A percentile compares a stretch with the other conserved stretches of the same genome.
Conservation (phyloP, 768 basidiomycete species). For the Russula abietina region DNA sequence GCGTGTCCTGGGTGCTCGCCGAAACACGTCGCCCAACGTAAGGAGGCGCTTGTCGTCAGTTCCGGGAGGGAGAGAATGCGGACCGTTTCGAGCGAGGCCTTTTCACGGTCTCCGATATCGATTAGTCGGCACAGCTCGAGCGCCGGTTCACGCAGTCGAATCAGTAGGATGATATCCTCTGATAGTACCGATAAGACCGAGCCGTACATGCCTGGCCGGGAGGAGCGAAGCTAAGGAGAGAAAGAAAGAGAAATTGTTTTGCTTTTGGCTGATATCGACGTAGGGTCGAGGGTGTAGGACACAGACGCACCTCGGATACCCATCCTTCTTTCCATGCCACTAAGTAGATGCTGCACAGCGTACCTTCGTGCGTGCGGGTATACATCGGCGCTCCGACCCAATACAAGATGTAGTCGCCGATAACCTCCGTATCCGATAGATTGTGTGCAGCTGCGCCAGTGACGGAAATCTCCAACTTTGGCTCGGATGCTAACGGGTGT, state of each 20-base stretch:
- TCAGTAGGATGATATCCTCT: conserved; percentile 5
- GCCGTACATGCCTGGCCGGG: conserved; percentile 6
- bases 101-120: not conserved
- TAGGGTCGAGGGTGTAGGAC: too few relatives aligned
- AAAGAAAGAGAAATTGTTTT: not conserved
- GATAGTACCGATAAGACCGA: conserved; percentile 13
- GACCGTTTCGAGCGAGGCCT: conserved; percentile 7
- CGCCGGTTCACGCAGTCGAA: conserved; percentile 11
- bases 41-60: not conserved
- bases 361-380: not conserved
- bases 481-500: conserved; percentile 9
- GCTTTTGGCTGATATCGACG: not conserved
- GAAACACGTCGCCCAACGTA: conserved; percentile 17
- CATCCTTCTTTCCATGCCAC: conserved; percentile 19
- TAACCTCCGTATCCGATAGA: conserved; percentile 16
- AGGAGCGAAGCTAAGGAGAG: not conserved
- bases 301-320: conserved; percentile 8
- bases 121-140: conserved; percentile 12
- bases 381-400: conserved; percentile 9
- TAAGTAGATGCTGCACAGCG: conserved; percentile 12
- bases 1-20: conserved; percentile 16
- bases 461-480: conserved; percentile 2
- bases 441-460: conserved; percentile 11
- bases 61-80: conserved; percentile 10
- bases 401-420: conserved; percentile 18